These are phyloP conservation scores for Starmerella khaoyaiensis DNA, from an alignment of 805 yeast genomes.

Conservation along the genomic window DNA sequence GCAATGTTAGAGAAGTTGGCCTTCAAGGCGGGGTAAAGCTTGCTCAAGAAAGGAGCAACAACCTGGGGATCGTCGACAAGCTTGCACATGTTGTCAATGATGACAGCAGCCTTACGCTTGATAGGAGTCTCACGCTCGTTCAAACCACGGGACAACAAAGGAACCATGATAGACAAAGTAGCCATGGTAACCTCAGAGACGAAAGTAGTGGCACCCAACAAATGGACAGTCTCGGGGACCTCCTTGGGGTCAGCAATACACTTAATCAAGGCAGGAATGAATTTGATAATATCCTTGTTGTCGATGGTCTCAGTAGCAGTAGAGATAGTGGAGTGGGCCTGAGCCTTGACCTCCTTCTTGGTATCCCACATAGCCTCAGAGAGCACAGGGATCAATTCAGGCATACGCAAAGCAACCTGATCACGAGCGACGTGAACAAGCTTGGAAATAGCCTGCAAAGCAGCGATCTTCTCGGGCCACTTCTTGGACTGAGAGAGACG, in stretches of 20 bases:
- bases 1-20: conserved; percentile 91
- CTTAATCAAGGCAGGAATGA: conserved; percentile 92
- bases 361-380: conserved; percentile 99
- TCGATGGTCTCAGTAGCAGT: conserved; percentile 95
- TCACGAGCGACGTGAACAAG: conserved; percentile 89
- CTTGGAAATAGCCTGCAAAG: conserved; percentile 70
- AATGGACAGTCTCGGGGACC: conserved; percentile 98
- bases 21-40: conserved; percentile 92
- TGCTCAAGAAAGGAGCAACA: conserved; percentile 97
- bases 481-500: conserved; percentile 57
- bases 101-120: conserved; percentile 99
- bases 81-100: conserved; percentile 99
- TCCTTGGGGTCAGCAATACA: conserved; percentile 95
- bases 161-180: conserved; percentile 98
- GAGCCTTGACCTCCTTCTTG: conserved; percentile 92
- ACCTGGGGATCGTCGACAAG: conserved; percentile 99
- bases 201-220: conserved; percentile 98
- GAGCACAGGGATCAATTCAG: conserved; percentile 94
- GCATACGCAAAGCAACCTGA: conserved; percentile 98
- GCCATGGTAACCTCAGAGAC: conserved; percentile 99
- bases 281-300: conserved; percentile 99
- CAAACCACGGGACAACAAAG: conserved; percentile 97
- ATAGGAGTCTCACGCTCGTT: conserved; percentile 99
- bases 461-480: conserved; percentile 96
- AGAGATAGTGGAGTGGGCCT: conserved; percentile 91